A percentile compares a stretch with the other conserved stretches of the same genome.
Evolutionary conservation across 306 rosid species (phyloP).

Genomic region (Corylus americana): DNA sequence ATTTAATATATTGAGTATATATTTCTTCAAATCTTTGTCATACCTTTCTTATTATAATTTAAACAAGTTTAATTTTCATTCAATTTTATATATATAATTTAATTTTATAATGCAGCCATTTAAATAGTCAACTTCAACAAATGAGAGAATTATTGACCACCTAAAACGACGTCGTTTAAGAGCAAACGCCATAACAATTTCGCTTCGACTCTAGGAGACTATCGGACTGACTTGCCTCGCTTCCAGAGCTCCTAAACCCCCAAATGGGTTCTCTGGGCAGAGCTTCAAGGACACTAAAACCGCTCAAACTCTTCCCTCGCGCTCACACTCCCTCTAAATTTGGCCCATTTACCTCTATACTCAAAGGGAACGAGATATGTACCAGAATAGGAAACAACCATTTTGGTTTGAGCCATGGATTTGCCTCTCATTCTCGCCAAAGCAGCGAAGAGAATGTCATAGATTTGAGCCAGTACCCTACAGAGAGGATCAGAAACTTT

Average conservation of each 20-base stretch:
- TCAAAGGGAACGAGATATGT: constrained; percentile 21
- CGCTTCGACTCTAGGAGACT: not conserved
- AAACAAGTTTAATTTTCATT: too few species aligned
- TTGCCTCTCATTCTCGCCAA: constrained; percentile 60
- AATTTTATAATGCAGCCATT: too few species aligned
- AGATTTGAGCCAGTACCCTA: constrained; percentile 70
- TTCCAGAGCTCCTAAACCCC: constrained; percentile 42
- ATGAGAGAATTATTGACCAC: too few species aligned
- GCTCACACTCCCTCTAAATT: constrained; percentile 21
- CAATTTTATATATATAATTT: too few species aligned
- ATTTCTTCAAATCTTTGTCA: too few species aligned
- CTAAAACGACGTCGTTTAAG: not conserved
- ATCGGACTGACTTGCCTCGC: not conserved
- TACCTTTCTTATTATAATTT: too few species aligned
- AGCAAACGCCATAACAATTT: not conserved
- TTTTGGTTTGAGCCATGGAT: constrained; percentile 40
- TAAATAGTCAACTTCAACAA: too few species aligned
- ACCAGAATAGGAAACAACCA: constrained; percentile 26
- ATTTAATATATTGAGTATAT: too few species aligned
- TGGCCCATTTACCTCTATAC: constrained; percentile 25
- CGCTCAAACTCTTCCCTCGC: constrained; percentile 38
- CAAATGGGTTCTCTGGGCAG: constrained; percentile 72
- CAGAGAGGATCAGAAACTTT: constrained; percentile 78
- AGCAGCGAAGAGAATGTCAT: constrained; percentile 43
- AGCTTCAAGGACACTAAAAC: constrained; percentile 52